phyloP scores from a whole-genome alignment of 805 yeast species.

The Kodamaea kaohsiungensis region DNA sequence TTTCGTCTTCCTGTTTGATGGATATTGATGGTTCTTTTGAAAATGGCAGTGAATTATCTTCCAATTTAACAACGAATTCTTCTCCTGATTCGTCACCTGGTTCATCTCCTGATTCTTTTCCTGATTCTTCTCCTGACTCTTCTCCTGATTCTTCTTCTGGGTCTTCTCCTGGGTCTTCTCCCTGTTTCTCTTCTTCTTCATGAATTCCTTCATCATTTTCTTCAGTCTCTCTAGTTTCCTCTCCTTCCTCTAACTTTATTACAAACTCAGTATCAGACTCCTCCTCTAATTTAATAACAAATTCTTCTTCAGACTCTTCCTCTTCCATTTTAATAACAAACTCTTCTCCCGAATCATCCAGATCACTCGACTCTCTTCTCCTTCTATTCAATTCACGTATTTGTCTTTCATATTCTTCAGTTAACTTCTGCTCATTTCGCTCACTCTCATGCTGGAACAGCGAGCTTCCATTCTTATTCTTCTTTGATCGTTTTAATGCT shows the following conservation, averaged over 20 bases:
- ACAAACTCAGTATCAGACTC: background rate
- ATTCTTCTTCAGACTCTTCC: background rate
- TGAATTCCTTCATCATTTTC: background rate
- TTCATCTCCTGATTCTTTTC: background rate
- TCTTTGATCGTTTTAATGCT: background rate
- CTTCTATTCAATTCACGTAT: background rate
- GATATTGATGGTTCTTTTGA: background rate
- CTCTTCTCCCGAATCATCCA: background rate
- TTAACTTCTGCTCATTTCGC: background rate
- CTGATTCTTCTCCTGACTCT: background rate
- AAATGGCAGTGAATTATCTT: background rate
- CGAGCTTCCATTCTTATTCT: background rate
- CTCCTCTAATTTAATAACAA: background rate
- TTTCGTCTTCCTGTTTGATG: background rate
- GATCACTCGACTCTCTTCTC: background rate
- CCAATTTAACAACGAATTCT: background rate
- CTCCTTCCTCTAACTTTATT: background rate
- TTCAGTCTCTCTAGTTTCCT: background rate
- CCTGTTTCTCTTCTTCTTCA: background rate
- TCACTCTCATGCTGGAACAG: background rate
- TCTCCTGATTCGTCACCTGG: background rate
- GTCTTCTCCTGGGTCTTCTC: background rate
- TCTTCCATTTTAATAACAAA: background rate
- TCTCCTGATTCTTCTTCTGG: background rate
- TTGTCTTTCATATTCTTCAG: background rate